Evolutionary conservation across 2,329 filamentous ascomycete genomes (phyloP).

Genomic region (Paecilomyces sp.): DNA sequence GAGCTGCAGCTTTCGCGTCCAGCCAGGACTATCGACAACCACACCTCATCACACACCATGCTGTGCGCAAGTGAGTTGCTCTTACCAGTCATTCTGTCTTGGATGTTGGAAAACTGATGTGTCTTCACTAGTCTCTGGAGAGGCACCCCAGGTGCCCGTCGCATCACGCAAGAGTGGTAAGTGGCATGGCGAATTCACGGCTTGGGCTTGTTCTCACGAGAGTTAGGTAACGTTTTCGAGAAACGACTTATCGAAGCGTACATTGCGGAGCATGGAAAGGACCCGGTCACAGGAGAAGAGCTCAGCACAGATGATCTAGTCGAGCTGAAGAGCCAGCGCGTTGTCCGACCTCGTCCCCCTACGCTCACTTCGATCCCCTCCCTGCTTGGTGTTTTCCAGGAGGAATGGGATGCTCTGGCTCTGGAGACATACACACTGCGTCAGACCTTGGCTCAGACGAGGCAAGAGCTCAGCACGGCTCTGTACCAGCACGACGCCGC

Average conservation of each 20-base stretch:
- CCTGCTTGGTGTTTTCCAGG: conserved; percentile 88
- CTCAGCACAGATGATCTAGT: conserved; percentile 79
- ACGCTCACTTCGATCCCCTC: conserved; percentile 94
- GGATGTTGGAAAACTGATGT: conserved; percentile 10
- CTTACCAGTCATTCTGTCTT: conserved; percentile 6
- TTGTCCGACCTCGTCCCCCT: conserved; percentile 82
- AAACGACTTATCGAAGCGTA: conserved; percentile 93
- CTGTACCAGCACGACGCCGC: conserved; percentile 97
- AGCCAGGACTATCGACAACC: conserved; percentile 12
- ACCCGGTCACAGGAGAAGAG: conserved; percentile 82
- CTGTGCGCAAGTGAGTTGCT: conserved; percentile 59
- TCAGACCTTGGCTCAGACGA: conserved; percentile 80
- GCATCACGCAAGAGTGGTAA: conserved; percentile 89
- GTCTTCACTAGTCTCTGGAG: conserved; percentile 69
- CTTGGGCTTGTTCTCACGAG: conserved; percentile 19
- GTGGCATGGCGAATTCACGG: conserved; percentile 24
- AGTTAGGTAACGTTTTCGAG: conserved; percentile 78
- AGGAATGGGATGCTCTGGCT: conserved; percentile 93
- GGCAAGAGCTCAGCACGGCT: conserved; percentile 87
- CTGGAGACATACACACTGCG: conserved; percentile 86
- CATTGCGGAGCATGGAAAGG: conserved; percentile 85
- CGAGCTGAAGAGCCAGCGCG: conserved; percentile 72
- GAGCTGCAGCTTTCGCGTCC: conserved; percentile 25
- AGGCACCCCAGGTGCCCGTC: conserved; percentile 89
- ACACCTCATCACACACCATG: conserved; percentile 35